Conservation (phyloP, 192 early-diverging fungal species). For the Umbelopsis sp. region DNA sequence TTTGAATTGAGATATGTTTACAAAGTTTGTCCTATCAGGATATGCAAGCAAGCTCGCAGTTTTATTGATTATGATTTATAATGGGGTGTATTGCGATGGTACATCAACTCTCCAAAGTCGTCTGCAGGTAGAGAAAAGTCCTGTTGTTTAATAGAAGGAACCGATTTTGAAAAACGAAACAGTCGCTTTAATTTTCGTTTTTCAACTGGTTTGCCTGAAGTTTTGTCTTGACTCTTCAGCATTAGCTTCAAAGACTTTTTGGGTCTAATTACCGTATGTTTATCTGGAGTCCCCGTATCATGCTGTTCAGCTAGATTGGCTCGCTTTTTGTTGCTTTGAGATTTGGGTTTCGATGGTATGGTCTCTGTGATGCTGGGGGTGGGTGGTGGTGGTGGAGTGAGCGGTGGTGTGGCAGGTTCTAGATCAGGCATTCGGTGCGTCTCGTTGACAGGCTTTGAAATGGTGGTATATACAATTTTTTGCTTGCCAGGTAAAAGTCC, state of each 20-base stretch:
- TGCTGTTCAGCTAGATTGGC: neutral
- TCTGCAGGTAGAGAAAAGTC: neutral
- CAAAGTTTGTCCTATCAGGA: neutral
- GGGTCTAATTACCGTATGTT: too few species aligned
- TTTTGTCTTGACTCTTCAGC: neutral
- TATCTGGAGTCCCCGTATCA: neutral
- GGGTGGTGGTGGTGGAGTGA: neutral
- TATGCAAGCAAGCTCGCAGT: neutral
- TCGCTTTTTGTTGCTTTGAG: neutral
- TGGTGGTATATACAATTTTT: slow-evolving; percentile 9
- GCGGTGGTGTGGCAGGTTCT: neutral
- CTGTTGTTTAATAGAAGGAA: neutral
- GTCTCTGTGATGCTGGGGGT: neutral
- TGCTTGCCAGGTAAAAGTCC: neutral
- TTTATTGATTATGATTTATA: neutral
- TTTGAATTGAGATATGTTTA: neutral
- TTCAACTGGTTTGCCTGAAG: too few species aligned
- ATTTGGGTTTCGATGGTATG: neutral
- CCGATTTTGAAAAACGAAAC: neutral
- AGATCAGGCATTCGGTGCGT: neutral
- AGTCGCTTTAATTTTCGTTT: neutral
- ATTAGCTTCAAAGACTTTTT: too few species aligned
- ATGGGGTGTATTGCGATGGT: neutral
- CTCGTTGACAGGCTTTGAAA: neutral
- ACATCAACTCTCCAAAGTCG: slow-evolving; percentile 10